A percentile compares a stretch with the other conserved stretches of the same genome.
These are phyloP conservation scores for Ceratocystis smalleyi DNA, from an alignment of 2,329 filamentous ascomycete species.

Conservation along the genomic window DNA sequence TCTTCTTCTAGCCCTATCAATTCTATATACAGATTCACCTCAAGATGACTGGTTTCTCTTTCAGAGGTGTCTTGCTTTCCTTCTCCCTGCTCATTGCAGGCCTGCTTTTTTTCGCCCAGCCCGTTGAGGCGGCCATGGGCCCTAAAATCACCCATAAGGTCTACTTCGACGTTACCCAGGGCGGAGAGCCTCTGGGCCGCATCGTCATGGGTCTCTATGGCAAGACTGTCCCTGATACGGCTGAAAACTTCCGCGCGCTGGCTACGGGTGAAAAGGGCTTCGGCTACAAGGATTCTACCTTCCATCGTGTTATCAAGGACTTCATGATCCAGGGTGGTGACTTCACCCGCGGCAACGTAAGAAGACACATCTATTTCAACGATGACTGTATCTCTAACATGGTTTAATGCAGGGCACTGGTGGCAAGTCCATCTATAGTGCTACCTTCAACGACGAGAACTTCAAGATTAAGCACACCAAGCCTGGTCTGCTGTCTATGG, in stretches of 20 bases:
- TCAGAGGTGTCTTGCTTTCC: slow-evolving; percentile 55
- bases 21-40: slow-evolving; percentile 38
- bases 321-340: slow-evolving; percentile 91
- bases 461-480: slow-evolving; percentile 58
- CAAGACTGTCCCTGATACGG: slow-evolving; percentile 67
- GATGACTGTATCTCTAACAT: slow-evolving; percentile 1
- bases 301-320: slow-evolving; percentile 80
- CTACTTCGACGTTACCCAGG: slow-evolving; percentile 71
- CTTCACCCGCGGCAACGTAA: slow-evolving; percentile 77
- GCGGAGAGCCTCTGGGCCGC: slow-evolving; percentile 56
- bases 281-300: slow-evolving; percentile 64
- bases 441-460: slow-evolving; percentile 92
- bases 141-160: slow-evolving; percentile 95
- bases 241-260: slow-evolving; percentile 61
- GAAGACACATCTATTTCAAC: slow-evolving; percentile 24
- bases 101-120: slow-evolving; percentile 61
- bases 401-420: slow-evolving; percentile 53
- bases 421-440: slow-evolving; percentile 87
- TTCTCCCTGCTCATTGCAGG: slow-evolving; percentile 60
- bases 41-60: slow-evolving; percentile 32
- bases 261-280: slow-evolving; percentile 77
- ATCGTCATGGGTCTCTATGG: slow-evolving; percentile 74
- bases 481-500: slow-evolving; percentile 80
- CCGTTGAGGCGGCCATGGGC: slow-evolving; percentile 61
- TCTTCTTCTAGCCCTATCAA: background rate